A percentile compares a stretch with the other conserved stretches of the same genome.
These are phyloP conservation scores for Hypoxylon fragiforme DNA, from an alignment of 495 filamentous ascomycete species.

Conservation along the genomic window DNA sequence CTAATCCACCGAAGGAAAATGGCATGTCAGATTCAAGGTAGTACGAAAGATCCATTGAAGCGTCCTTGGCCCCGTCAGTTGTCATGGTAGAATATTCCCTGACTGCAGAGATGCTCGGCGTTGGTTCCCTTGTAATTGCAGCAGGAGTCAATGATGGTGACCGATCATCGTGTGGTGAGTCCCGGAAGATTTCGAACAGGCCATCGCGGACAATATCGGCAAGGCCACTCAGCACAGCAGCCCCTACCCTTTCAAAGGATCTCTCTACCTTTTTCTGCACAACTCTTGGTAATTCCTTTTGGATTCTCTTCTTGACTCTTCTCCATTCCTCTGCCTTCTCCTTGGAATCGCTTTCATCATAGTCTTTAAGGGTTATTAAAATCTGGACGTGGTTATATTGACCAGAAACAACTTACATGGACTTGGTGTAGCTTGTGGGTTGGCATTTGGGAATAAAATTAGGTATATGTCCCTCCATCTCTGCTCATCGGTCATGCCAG, in stretches of 20 bases:
- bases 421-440: constrained; percentile 39
- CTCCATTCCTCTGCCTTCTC: constrained; percentile 29
- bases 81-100: constrained; percentile 3
- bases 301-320: constrained; percentile 31
- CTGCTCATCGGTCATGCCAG: constrained; percentile 47
- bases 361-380: constrained; percentile 36
- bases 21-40: constrained; percentile 10
- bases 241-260: constrained; percentile 31
- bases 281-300: constrained; percentile 29
- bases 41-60: constrained; percentile 18
- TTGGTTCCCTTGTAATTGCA: constrained; percentile 29
- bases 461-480: constrained; percentile 50
- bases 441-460: constrained; percentile 48
- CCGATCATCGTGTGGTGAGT: constrained; percentile 23
- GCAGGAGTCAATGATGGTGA: constrained; percentile 27
- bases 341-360: constrained; percentile 29
- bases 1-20: constrained; percentile 5
- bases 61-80: constrained; percentile 11
- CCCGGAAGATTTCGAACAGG: constrained; percentile 31
- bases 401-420: constrained; percentile 38
- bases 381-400: neutral
- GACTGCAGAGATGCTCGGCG: constrained; percentile 20
- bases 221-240: constrained; percentile 25
- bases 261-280: constrained; percentile 34
- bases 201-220: constrained; percentile 32